Conservation (phyloP, 352 stramenopile genomes). For the Pythium grandisporangium region DNA sequence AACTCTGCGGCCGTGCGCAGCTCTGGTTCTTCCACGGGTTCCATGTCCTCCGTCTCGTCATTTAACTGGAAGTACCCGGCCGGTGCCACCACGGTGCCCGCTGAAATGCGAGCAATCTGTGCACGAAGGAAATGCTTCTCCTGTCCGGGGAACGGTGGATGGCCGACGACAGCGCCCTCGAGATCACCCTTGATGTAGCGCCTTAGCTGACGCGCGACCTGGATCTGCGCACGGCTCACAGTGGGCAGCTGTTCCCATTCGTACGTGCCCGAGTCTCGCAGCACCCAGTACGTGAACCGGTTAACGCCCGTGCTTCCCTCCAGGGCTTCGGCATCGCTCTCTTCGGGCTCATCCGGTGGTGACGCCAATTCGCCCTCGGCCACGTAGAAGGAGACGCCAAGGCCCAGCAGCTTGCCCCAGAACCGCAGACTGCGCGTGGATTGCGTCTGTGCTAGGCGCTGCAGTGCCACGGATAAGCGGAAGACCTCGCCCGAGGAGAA, state of each 20-base stretch:
- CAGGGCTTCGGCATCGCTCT: conserved; percentile 60
- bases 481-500: conserved; percentile 74
- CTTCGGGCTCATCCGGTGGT: conserved; percentile 33
- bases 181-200: conserved; percentile 80
- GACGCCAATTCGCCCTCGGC: conserved; percentile 60
- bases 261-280: conserved; percentile 72
- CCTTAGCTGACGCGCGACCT: conserved; percentile 63
- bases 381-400: conserved; percentile 74
- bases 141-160: conserved; percentile 83
- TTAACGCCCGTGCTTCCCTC: conserved; percentile 67
- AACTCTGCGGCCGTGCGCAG: conserved; percentile 71
- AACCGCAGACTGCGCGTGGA: conserved; percentile 71
- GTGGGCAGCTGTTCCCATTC: conserved; percentile 78
- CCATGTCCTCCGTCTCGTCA: conserved; percentile 67
- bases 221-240: conserved; percentile 69
- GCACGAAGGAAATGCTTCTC: conserved; percentile 85
- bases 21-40: conserved; percentile 55
- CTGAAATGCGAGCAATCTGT: conserved; percentile 85
- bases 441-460: conserved; percentile 43
- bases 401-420: conserved; percentile 82
- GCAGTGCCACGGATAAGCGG: conserved; percentile 50
- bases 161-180: conserved; percentile 60
- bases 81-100: conserved; percentile 72
- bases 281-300: conserved; percentile 88
- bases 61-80: conserved; percentile 76